Evolutionary conservation across 2,329 filamentous ascomycete genomes (phyloP), one percentile per base, ranked within the genome.

Genomic region (Shiraia sp.): DNA sequence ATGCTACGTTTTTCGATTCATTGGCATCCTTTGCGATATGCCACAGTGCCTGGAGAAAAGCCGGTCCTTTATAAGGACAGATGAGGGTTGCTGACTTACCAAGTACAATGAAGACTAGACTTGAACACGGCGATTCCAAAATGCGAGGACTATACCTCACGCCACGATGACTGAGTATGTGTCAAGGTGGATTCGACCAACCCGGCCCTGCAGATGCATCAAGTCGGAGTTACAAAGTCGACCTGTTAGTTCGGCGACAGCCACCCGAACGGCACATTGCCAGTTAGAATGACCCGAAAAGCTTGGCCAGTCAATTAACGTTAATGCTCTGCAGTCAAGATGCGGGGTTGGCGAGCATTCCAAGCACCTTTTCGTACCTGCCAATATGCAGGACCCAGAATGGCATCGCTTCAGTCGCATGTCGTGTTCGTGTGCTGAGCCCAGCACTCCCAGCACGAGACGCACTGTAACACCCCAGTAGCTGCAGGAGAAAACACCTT

Each of bases 291-390:
- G 49, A 46, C 46, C 57, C 56, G 45, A 51, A 47, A 49, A 51
- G 53, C 59, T 58, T 59, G 52, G 55, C 47, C 54, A 42, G 40
- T 44, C 50, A 59, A 54, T 57, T 49, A 54, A 57, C 40, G 46
- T 52, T 54, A 43, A 58, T 53, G 55, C 48, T 49, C 48, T 59
- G 60, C 55, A 59, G 49, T 42, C 13, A 51, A 56, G 61, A 65
- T 67, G 65, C 65, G 63, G 65, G 65, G 65, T 68, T 59, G 49
- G 49, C 45, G 31, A 45, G 39, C 55, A 57, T 54, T 55, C 46
- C 49, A 51, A 45, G 51, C 47, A 55, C 42, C 32, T 32, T 40
- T 46, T 45, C 47, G 41, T 22, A 32, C 42, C 44, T 42, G 41
- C 34, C 36, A 42, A 47, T 45, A 38, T 49, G 53, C 37, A 51